A percentile compares a stretch with the other conserved stretches of the same genome.
Conservation (phyloP, 2,329 filamentous ascomycete species). For the Claviceps quebecensis region DNA sequence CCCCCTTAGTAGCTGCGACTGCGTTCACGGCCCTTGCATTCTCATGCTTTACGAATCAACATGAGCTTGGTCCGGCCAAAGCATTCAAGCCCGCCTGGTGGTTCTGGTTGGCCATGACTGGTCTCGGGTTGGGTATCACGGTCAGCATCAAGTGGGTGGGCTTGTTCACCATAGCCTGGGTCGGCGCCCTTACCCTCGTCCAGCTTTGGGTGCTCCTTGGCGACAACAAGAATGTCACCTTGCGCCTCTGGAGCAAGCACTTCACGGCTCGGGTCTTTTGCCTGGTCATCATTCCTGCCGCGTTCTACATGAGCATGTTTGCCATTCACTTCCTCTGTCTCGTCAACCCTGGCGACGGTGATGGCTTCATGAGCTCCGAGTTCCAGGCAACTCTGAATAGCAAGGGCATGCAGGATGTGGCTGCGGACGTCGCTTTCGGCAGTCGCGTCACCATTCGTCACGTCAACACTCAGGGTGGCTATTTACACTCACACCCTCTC, state of each 20-base stretch:
- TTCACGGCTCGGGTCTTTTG: conserved; percentile 84
- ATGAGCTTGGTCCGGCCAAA: conserved; percentile 78
- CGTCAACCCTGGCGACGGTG: conserved; percentile 87
- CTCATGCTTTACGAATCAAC: conserved; percentile 89
- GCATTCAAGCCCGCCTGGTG: conserved; percentile 89
- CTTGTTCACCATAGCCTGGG: conserved; percentile 96
- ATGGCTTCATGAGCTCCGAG: conserved; percentile 99
- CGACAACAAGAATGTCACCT: conserved; percentile 72
- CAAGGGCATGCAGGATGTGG: conserved; percentile 90
- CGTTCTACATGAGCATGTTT: conserved; percentile 95
- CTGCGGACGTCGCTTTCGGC: conserved; percentile 81
- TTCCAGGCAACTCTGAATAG: conserved; percentile 96
- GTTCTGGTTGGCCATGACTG: conserved; percentile 89
- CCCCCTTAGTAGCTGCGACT: conserved; percentile 84
- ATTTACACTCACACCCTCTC: conserved; percentile 88
- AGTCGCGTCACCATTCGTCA: conserved; percentile 79
- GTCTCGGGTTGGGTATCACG: conserved; percentile 77
- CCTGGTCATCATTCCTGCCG: conserved; percentile 73
- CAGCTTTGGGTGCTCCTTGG: conserved; percentile 94
- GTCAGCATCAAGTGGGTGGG: conserved; percentile 98
- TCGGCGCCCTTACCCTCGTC: conserved; percentile 75
- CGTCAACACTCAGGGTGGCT: conserved; percentile 94
- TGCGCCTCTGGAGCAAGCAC: conserved; percentile 84
- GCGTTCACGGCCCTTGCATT: conserved; percentile 84
- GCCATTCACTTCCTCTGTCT: conserved; percentile 91